phyloP scores from a whole-genome alignment of 169 alveolate species.

The Plasmodium fragile region DNA sequence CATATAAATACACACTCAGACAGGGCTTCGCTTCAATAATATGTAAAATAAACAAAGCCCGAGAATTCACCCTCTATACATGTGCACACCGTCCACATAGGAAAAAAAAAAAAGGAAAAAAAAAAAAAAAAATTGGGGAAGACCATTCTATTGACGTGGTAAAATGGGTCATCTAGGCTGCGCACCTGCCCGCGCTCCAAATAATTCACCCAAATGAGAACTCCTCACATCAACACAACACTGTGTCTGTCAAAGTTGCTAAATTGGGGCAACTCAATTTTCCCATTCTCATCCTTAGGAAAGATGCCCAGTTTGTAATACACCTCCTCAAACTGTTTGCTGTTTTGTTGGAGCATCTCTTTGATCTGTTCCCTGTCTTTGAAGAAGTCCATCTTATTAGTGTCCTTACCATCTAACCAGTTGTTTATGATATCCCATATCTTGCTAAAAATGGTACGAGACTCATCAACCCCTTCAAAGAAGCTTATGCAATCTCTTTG shows the following conservation, averaged over 20 bases:
- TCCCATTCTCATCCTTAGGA: slow-evolving; percentile 55
- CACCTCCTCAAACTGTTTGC: slow-evolving; percentile 24
- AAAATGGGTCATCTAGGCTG: not conserved
- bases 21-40: not conserved
- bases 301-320: slow-evolving; percentile 42
- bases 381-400: slow-evolving; percentile 20
- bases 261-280: slow-evolving; percentile 60
- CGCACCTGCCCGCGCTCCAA: not conserved
- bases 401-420: slow-evolving; percentile 56
- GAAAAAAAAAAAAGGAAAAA: not conserved
- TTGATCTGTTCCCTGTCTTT: not conserved
- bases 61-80: not conserved
- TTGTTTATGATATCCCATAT: slow-evolving; percentile 44
- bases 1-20: not conserved
- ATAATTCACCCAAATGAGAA: not conserved
- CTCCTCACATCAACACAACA: slow-evolving; percentile 7
- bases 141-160: not conserved
- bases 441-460: slow-evolving; percentile 24
- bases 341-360: slow-evolving; percentile 9
- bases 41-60: not conserved
- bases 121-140: not conserved
- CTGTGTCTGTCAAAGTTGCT: not conserved
- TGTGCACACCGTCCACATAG: not conserved
- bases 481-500: slow-evolving; percentile 35
- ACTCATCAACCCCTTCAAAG: slow-evolving; percentile 57